A percentile compares a stretch with the other conserved stretches of the same genome.
These are phyloP conservation scores for Colletotrichum tropicale DNA, from an alignment of 2,329 filamentous ascomycete genomes.

Conservation along the genomic window DNA sequence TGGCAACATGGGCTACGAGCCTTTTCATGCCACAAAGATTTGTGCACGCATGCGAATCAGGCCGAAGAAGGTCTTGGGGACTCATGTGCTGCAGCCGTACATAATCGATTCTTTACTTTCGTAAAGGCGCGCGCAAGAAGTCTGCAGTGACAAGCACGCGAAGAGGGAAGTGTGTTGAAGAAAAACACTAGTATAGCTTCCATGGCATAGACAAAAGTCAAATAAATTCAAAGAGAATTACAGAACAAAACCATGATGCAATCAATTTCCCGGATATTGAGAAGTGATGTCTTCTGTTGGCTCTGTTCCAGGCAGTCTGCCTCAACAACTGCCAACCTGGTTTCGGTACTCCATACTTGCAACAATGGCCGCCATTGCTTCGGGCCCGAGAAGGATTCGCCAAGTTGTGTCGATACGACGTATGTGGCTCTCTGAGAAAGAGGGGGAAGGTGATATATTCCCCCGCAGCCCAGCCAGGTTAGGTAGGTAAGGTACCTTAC, in stretches of 20 bases:
- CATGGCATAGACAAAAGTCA: constrained; percentile 4
- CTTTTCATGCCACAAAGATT: neutral
- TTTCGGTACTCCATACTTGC: neutral
- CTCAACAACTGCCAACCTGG: neutral
- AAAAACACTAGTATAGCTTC: neutral
- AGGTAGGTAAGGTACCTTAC: neutral
- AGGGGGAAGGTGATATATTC: neutral
- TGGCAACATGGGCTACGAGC: neutral
- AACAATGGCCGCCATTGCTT: neutral
- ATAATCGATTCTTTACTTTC: constrained; percentile 6
- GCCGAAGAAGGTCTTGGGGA: neutral
- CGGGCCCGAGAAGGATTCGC: neutral
- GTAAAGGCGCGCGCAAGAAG: neutral
- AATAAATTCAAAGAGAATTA: neutral
- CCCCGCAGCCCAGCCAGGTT: neutral
- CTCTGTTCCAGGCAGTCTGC: neutral
- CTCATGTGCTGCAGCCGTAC: neutral
- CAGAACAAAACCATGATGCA: neutral
- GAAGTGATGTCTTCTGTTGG: neutral
- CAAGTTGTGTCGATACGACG: neutral
- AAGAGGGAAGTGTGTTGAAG: neutral
- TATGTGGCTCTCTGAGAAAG: neutral
- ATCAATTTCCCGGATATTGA: neutral
- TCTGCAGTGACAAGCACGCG: neutral
- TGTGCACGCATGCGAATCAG: neutral